Percentiles rank a stretch among this genome's conserved stretches.
Evolutionary conservation across 257 asterid genomes (phyloP).

Genomic region (Nicotiana noctiflora): DNA sequence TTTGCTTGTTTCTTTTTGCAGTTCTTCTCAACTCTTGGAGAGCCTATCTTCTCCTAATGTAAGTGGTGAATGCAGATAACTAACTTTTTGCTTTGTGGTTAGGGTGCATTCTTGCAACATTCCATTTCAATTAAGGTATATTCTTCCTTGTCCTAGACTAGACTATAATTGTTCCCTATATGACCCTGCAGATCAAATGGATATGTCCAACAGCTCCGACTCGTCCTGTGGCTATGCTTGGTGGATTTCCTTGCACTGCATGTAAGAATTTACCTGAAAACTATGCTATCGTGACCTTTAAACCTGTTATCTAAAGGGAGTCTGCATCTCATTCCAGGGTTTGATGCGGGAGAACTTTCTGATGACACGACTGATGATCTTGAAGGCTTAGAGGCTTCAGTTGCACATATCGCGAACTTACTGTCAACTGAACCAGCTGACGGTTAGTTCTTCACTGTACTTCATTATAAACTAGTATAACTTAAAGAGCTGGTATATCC

Average conservation of each 20-base stretch:
- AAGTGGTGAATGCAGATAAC: constrained; percentile 17
- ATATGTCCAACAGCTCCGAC: constrained; percentile 99
- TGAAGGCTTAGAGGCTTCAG: constrained; percentile 89
- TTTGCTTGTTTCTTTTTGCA: constrained; percentile 30
- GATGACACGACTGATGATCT: constrained; percentile 83
- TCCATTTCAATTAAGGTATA: neutral
- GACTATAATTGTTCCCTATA: constrained; percentile 32
- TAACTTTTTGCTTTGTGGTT: neutral
- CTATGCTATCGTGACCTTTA: constrained; percentile 60
- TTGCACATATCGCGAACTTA: constrained; percentile 85
- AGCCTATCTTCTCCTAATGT: constrained; percentile 87
- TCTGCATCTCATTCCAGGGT: constrained; percentile 50
- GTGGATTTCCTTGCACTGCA: constrained; percentile 95
- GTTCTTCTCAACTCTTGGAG: constrained; percentile 93
- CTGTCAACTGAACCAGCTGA: constrained; percentile 92
- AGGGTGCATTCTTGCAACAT: neutral
- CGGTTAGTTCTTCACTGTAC: constrained; percentile 61
- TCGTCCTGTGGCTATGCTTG: constrained; percentile 85
- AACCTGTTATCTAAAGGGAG: neutral
- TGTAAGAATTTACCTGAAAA: constrained; percentile 42
- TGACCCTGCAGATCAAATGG: constrained; percentile 95
- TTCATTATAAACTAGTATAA: neutral
- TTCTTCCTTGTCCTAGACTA: neutral
- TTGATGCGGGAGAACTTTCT: constrained; percentile 85
- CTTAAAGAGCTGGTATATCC: neutral